Conservation (phyloP, 2,329 filamentous ascomycete species). For the Tolypocladium guangdongense region DNA sequence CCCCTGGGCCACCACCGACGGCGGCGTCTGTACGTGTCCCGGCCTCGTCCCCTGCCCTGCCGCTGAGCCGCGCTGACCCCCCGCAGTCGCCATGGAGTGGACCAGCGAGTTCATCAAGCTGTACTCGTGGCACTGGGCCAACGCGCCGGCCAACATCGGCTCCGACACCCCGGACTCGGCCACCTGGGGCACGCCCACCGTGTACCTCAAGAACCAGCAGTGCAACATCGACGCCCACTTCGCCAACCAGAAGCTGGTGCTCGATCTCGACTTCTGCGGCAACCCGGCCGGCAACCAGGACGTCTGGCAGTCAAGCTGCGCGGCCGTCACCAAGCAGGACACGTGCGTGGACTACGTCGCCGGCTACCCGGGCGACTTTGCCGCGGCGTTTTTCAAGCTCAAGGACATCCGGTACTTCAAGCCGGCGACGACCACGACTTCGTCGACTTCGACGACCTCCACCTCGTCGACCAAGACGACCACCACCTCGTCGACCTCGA, state of each 20-base stretch:
- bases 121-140: slow-evolving; percentile 25
- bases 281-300: slow-evolving; percentile 44
- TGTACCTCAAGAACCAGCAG: slow-evolving; percentile 41
- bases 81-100: slow-evolving; percentile 30
- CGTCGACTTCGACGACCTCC: neutral
- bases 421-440: slow-evolving; percentile 4
- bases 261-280: slow-evolving; percentile 68
- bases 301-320: slow-evolving; percentile 17
- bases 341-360: slow-evolving; percentile 27
- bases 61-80: neutral
- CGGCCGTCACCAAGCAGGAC: slow-evolving; percentile 9
- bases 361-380: slow-evolving; percentile 22
- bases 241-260: slow-evolving; percentile 56
- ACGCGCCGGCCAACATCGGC: slow-evolving; percentile 22
- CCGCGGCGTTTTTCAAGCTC: slow-evolving; percentile 35
- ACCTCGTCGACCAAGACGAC: slow-evolving; percentile 1
- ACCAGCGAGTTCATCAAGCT: slow-evolving; percentile 27
- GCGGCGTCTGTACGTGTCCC: slow-evolving; percentile 37
- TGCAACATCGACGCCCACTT: slow-evolving; percentile 59
- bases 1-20: slow-evolving; percentile 24
- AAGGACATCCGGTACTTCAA: slow-evolving; percentile 24
- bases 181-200: slow-evolving; percentile 53
- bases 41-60: slow-evolving; percentile 15
- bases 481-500: neutral
- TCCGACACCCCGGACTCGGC: slow-evolving; percentile 44